Conservation (phyloP, 1,139 yeast genomes). For the Suhomyces anneliseae region DNA sequence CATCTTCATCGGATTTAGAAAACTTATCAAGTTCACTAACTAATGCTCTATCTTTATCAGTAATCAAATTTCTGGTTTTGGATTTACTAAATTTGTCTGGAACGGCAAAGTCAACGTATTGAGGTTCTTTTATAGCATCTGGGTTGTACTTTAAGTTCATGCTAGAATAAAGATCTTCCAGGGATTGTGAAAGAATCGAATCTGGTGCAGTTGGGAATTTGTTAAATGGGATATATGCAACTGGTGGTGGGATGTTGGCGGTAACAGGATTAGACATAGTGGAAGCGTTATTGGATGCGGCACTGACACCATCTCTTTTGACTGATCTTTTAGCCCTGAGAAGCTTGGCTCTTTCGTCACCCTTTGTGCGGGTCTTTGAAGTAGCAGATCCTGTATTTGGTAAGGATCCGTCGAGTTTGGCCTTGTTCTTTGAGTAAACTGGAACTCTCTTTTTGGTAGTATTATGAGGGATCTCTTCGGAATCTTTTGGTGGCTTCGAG, state of each 20-base stretch:
- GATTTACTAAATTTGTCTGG: constrained; percentile 33
- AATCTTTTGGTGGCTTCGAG: constrained; percentile 14
- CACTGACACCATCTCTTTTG: constrained; percentile 2
- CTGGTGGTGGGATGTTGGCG: background rate
- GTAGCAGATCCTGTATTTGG: background rate
- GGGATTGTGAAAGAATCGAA: constrained; percentile 17
- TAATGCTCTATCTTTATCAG: constrained; percentile 27
- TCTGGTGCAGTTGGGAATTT: constrained; percentile 35
- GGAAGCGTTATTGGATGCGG: background rate
- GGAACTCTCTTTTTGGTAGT: constrained; percentile 9
- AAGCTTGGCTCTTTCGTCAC: constrained; percentile 3
- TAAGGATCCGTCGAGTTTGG: background rate
- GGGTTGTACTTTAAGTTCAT: constrained; percentile 4
- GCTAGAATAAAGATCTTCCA: constrained; percentile 20
- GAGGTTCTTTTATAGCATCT: background rate
- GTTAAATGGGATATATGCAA: constrained; percentile 24
- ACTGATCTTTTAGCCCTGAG: constrained; percentile 1
- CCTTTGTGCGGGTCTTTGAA: constrained; percentile 1
- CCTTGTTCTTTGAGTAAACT: constrained; percentile 6
- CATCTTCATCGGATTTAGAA: constrained; percentile 27
- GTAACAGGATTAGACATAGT: background rate
- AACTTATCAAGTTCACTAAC: constrained; percentile 29
- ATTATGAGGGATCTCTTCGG: constrained; percentile 5
- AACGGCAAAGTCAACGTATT: constrained; percentile 30
- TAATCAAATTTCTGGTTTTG: constrained; percentile 21